Base-by-base conservation (phyloP, 768 basidiomycete species). In the Suillus brevipes region DNA sequence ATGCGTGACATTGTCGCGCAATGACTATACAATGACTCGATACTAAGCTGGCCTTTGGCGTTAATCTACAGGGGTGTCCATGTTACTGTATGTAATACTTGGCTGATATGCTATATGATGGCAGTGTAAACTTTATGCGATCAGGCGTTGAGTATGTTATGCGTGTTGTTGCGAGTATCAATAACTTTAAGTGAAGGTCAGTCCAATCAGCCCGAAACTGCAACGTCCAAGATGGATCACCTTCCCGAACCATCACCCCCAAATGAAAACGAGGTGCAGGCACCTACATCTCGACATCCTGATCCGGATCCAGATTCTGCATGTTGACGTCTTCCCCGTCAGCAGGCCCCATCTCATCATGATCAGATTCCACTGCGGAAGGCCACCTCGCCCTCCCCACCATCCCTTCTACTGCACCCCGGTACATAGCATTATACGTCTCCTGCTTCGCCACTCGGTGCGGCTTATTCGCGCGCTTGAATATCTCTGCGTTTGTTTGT, bases 391-490 rank as follows among this genome's bases (percentile, higher is more conserved):
- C 16, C 38, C 57, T 58, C 37, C 37, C 16, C 16, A 10, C 16
- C 38, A 68, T 49, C 70, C 65, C 53, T 64, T 72, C 61, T n/a
- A 76, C 61, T 1, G 76, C 74, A 2, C 67, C 68, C 45, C 59
- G 69, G 42, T 75, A 75, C 7, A 68, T 61, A 4, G 50, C 77
- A 66, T 89, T 89, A 20, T 81, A 74, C 3, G 66, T 73, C 20
- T 74, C 77, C 72, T 88, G 88, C 68, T 81, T 82, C 65, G 76
- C 70, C 4, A 78, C 83, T 6, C 78, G 79, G 34, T 73, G 78
- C 14, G 81, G 80, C 64, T 89, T 85, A 4, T 85, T 87, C 9
- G 79, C 78, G 23, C 88, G 82, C 67, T 83, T 82, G 70, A 85
- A 85, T 68, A 91, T 65, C 69, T 90, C 89, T 89, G 63, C 55